Conservation (phyloP, 2,329 filamentous ascomycete species). For the Metarhizium guizhouense region DNA sequence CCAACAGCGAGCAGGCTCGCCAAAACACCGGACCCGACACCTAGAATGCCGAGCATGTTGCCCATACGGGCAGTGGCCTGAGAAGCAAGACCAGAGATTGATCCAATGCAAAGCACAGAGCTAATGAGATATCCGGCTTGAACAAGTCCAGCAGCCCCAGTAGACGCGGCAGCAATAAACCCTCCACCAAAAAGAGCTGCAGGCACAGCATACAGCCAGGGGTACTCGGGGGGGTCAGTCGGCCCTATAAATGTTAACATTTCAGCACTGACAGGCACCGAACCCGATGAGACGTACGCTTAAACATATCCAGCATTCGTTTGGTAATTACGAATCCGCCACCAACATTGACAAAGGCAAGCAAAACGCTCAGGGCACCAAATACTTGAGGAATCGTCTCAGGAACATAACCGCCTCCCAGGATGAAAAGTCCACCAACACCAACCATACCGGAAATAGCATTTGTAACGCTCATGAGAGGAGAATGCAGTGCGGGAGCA, state of each 20-base stretch:
- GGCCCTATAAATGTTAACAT: slow-evolving; percentile 38
- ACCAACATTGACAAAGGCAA: slow-evolving; percentile 82
- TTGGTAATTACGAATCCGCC: slow-evolving; percentile 90
- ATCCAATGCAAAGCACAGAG: slow-evolving; percentile 76
- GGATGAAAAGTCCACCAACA: slow-evolving; percentile 78
- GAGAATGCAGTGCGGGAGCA: slow-evolving; percentile 72
- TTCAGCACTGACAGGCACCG: background rate
- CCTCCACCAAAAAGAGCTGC: slow-evolving; percentile 71
- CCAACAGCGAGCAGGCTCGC: slow-evolving; percentile 76
- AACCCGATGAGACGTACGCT: slow-evolving; percentile 36
- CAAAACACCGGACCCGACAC: slow-evolving; percentile 73
- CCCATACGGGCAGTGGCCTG: slow-evolving; percentile 77
- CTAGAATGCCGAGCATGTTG: slow-evolving; percentile 78
- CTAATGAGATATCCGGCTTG: slow-evolving; percentile 83
- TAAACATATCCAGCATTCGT: slow-evolving; percentile 90
- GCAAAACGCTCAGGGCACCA: slow-evolving; percentile 68
- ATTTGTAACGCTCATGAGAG: slow-evolving; percentile 88
- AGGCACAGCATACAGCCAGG: slow-evolving; percentile 76
- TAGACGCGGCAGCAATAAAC: slow-evolving; percentile 69
- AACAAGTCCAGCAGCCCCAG: slow-evolving; percentile 74
- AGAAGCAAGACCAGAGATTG: slow-evolving; percentile 71
- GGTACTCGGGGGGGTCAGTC: slow-evolving; percentile 80
- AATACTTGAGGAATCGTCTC: slow-evolving; percentile 71
- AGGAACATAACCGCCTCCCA: slow-evolving; percentile 72
- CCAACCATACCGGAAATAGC: slow-evolving; percentile 90